These are phyloP conservation scores for Myxozyma lipomycoides DNA, from an alignment of 805 yeast genomes.

Conservation along the genomic window DNA sequence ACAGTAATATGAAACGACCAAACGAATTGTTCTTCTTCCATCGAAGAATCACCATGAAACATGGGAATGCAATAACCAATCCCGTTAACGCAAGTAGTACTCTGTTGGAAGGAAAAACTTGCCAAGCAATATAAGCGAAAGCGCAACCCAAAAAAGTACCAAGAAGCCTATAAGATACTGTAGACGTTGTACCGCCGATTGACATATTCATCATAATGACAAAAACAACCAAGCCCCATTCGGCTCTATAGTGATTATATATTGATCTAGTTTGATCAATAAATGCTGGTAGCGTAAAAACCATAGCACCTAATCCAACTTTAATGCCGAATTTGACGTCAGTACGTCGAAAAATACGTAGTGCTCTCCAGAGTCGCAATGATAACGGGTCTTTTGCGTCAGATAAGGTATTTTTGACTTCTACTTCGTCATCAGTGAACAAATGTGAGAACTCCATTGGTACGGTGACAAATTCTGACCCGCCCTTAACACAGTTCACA, in stretches of 20 bases:
- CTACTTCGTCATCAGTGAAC: slow-evolving; percentile 13
- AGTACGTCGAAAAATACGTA: slow-evolving; percentile 53
- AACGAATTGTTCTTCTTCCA: slow-evolving; percentile 54
- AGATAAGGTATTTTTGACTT: slow-evolving; percentile 10
- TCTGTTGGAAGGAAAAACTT: slow-evolving; percentile 52
- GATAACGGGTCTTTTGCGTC: slow-evolving; percentile 15
- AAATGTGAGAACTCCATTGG: slow-evolving; percentile 22
- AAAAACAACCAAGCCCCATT: slow-evolving; percentile 80
- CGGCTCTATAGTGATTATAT: slow-evolving; percentile 69
- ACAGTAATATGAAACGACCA: slow-evolving; percentile 58
- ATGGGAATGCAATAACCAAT: slow-evolving; percentile 40
- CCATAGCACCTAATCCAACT: slow-evolving; percentile 72
- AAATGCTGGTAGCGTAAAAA: slow-evolving; percentile 64
- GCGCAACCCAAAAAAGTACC: slow-evolving; percentile 75
- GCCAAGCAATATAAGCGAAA: slow-evolving; percentile 60
- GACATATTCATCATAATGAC: slow-evolving; percentile 82
- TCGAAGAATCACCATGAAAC: slow-evolving; percentile 55
- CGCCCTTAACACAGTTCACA: background rate
- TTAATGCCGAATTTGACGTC: slow-evolving; percentile 77
- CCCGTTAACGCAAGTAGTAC: slow-evolving; percentile 51
- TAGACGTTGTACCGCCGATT: slow-evolving; percentile 77
- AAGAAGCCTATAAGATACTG: slow-evolving; percentile 59
- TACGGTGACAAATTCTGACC: slow-evolving; percentile 18
- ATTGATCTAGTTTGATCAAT: slow-evolving; percentile 49
- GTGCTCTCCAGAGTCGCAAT: slow-evolving; percentile 38